Evolutionary conservation across 78 protist genomes (phyloP).

Genomic region (Isochrysis galbana): DNA sequence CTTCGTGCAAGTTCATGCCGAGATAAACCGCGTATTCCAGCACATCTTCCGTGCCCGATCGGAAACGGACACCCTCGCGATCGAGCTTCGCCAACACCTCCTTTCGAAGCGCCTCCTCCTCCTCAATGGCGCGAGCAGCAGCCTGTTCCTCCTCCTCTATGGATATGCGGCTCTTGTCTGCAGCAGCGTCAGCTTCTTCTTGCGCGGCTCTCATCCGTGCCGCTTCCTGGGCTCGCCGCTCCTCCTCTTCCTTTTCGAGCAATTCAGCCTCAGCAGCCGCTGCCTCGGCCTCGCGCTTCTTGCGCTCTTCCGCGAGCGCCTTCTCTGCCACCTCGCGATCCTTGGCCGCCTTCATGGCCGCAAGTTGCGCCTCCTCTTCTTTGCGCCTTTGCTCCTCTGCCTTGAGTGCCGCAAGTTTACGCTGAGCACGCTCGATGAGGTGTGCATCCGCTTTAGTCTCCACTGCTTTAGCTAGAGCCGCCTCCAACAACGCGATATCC

Average conservation of each 20-base stretch:
- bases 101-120: not conserved
- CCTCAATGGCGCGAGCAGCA: not conserved
- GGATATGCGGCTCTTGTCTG: not conserved
- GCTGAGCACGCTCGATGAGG: no score
- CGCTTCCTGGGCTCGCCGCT: not conserved
- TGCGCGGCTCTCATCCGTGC: not conserved
- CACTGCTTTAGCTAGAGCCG: no score
- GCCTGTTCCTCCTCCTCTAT: not conserved
- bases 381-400: no score
- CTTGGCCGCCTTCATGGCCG: not conserved
- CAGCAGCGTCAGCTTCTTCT: not conserved
- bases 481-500: no score
- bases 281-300: not conserved
- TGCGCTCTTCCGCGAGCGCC: not conserved
- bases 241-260: not conserved
- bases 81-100: not conserved
- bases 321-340: not conserved
- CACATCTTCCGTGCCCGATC: not conserved
- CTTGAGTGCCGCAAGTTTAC: no score
- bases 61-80: not conserved
- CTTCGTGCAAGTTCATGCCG: not conserved
- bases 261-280: not conserved
- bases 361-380: not conserved
- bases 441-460: no score
- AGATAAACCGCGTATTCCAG: conserved; percentile 7